Evolutionary conservation across 1,284 basidiomycete genomes (phyloP).

Genomic region (Pascua sp.): DNA sequence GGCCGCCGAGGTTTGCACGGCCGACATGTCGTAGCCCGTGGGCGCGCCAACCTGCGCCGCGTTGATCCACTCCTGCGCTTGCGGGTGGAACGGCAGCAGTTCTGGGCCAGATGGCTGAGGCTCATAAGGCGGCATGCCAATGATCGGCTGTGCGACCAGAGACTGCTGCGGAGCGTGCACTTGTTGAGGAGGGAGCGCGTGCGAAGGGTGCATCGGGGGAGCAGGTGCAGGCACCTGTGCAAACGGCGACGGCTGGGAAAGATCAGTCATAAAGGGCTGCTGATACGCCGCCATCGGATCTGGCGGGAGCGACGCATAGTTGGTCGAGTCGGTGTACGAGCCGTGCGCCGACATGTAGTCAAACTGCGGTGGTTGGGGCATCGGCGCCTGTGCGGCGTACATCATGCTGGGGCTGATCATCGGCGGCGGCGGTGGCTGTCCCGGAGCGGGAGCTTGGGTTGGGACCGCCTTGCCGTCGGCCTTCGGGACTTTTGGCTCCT

Average conservation of each 20-base stretch:
- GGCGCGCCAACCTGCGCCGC: no score
- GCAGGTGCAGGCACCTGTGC: not conserved
- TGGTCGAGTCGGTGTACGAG: not conserved
- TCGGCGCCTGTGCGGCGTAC: not conserved
- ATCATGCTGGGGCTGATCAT: not conserved
- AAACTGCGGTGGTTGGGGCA: not conserved
- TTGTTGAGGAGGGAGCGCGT: not conserved
- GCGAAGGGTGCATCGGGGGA: not conserved
- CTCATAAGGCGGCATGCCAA: conserved; percentile 17
- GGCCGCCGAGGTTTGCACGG: no score
- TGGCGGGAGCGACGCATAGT: no score
- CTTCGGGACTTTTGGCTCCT: conserved; percentile 8
- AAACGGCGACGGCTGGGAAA: conserved; percentile 9
- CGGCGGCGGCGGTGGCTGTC: not conserved
- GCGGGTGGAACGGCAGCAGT: not conserved
- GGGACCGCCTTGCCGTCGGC: not conserved
- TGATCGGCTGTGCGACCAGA: conserved; percentile 8
- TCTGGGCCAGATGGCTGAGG: conserved; percentile 1
- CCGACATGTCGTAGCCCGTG: no score
- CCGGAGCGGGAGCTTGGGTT: not conserved
- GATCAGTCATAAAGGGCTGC: not conserved
- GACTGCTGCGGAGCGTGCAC: not conserved
- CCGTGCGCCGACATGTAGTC: not conserved
- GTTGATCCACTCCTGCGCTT: no score
- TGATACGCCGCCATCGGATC: no score